Evolutionary conservation across 495 filamentous ascomycete species (phyloP).

Genomic region (Cetradonia linearis): DNA sequence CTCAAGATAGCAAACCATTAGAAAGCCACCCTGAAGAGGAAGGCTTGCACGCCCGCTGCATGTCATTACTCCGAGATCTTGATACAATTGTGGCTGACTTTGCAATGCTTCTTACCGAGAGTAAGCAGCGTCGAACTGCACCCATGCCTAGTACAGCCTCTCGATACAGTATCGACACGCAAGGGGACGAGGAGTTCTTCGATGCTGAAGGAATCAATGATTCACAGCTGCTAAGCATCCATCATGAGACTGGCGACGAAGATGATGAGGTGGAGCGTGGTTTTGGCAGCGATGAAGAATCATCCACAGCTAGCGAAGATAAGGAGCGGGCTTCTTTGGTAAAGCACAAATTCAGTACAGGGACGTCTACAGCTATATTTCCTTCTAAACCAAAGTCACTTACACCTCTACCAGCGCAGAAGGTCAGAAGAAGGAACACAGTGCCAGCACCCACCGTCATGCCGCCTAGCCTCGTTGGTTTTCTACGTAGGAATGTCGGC

Average conservation of each 20-base stretch:
- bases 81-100: slow-evolving; percentile 77
- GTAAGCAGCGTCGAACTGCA: slow-evolving; percentile 63
- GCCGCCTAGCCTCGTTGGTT: slow-evolving; percentile 84
- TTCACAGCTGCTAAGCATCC: slow-evolving; percentile 67
- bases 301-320: slow-evolving; percentile 50
- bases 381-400: slow-evolving; percentile 65
- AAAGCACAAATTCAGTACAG: slow-evolving; percentile 20
- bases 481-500: slow-evolving; percentile 93
- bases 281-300: slow-evolving; percentile 37
- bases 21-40: slow-evolving; percentile 40
- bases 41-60: slow-evolving; percentile 65
- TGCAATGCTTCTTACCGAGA: slow-evolving; percentile 60
- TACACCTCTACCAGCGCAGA: slow-evolving; percentile 61
- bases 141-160: slow-evolving; percentile 40
- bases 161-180: slow-evolving; percentile 71
- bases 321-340: slow-evolving; percentile 33
- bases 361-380: slow-evolving; percentile 48
- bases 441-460: slow-evolving; percentile 60
- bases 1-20: slow-evolving; percentile 7
- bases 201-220: slow-evolving; percentile 65
- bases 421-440: slow-evolving; percentile 55
- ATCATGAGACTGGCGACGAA: slow-evolving; percentile 49
- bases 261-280: slow-evolving; percentile 30
- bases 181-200: slow-evolving; percentile 77
- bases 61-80: slow-evolving; percentile 69